These are phyloP conservation scores for Pichia rugopelliculosa DNA, from an alignment of 805 yeast genomes.

Conservation along the genomic window DNA sequence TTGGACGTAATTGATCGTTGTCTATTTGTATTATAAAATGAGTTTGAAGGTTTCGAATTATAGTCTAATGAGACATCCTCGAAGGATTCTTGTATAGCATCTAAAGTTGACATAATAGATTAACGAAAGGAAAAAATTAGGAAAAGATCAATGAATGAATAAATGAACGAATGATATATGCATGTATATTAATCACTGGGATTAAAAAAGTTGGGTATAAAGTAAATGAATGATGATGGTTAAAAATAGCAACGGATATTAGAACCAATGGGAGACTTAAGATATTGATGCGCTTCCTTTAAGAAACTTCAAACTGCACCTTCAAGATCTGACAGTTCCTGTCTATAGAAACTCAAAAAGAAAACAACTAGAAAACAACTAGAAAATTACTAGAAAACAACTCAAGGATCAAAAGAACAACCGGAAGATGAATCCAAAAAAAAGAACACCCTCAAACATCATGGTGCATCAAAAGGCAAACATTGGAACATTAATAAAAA, in stretches of 20 bases:
- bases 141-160: not conserved
- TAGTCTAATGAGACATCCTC: slow-evolving; percentile 24
- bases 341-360: not conserved
- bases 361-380: not conserved
- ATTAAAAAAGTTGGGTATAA: not conserved
- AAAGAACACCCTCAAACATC: not conserved
- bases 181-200: not conserved
- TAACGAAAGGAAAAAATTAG: no score
- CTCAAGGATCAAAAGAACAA: not conserved
- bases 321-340: not conserved
- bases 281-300: no score
- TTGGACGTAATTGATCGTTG: not conserved
- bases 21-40: not conserved
- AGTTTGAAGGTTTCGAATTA: not conserved
- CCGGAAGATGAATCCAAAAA: not conserved
- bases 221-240: not conserved
- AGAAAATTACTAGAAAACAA: not conserved
- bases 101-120: slow-evolving; percentile 15
- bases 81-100: slow-evolving; percentile 29
- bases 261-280: not conserved
- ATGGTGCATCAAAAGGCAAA: not conserved
- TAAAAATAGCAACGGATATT: not conserved
- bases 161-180: not conserved
- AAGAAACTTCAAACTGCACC: not conserved
- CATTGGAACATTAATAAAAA: no score